These are phyloP conservation scores for Alternaria sp. DNA, from an alignment of 2,329 filamentous ascomycete species.

Conservation along the genomic window DNA sequence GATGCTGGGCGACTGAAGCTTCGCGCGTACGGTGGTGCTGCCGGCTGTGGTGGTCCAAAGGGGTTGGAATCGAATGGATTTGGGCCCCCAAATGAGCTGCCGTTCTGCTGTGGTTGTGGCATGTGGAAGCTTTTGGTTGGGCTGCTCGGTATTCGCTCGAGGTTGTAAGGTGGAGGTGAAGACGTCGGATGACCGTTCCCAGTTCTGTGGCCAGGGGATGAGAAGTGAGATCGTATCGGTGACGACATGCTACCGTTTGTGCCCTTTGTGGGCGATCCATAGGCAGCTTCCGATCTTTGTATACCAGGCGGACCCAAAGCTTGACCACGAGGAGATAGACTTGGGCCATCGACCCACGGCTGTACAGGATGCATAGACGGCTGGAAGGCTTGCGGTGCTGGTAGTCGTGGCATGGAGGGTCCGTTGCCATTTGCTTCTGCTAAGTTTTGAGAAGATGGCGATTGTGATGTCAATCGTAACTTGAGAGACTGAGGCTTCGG, in stretches of 20 bases:
- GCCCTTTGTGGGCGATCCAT: constrained; percentile 42
- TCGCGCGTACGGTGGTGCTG: constrained; percentile 29
- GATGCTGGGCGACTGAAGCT: constrained; percentile 46
- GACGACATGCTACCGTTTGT: constrained; percentile 39
- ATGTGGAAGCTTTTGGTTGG: constrained; percentile 38
- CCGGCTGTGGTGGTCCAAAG: constrained; percentile 29
- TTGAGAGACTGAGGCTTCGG: constrained; percentile 70
- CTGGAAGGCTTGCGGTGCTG: constrained; percentile 26
- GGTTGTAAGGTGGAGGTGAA: constrained; percentile 46
- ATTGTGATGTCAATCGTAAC: constrained; percentile 63
- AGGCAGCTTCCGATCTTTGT: constrained; percentile 48
- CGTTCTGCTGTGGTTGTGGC: constrained; percentile 37
- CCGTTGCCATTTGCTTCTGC: constrained; percentile 29
- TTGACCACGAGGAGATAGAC: constrained; percentile 56
- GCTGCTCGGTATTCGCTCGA: constrained; percentile 33
- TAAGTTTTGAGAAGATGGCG: constrained; percentile 45
- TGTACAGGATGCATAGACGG: constrained; percentile 33
- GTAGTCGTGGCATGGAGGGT: constrained; percentile 24
- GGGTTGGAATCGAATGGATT: constrained; percentile 28
- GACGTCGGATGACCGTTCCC: constrained; percentile 37
- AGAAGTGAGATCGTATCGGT: constrained; percentile 33
- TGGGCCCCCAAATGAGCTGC: constrained; percentile 34
- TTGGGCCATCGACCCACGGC: constrained; percentile 53
- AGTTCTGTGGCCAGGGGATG: constrained; percentile 29
- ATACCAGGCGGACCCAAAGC: constrained; percentile 53